phyloP scores from a whole-genome alignment of 345 rosid species.

The Dipteronia dyeriana region DNA sequence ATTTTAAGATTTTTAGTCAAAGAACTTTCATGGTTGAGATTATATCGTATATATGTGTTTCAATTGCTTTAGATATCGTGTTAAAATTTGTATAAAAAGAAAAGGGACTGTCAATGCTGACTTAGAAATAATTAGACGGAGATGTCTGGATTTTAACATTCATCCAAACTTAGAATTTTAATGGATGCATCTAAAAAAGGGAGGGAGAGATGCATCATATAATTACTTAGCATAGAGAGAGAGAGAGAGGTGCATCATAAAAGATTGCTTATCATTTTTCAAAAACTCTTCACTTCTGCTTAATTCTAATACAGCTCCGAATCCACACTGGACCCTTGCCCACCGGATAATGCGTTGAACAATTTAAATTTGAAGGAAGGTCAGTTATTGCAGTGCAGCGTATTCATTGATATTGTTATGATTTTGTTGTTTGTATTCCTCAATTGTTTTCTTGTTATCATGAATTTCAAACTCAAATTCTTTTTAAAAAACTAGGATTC shows the following conservation, averaged over 20 bases:
- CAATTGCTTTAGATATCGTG: too few relatives aligned
- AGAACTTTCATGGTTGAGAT: too few relatives aligned
- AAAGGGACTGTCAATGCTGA: too few relatives aligned
- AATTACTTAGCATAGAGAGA: background rate
- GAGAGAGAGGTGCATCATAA: background rate
- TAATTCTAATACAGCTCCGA: slow-evolving; percentile 36
- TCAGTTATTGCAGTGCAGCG: background rate
- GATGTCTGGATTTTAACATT: too few relatives aligned
- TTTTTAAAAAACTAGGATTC: background rate
- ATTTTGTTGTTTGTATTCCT: background rate
- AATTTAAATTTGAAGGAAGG: background rate
- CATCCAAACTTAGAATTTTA: too few relatives aligned
- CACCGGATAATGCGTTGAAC: slow-evolving; percentile 25
- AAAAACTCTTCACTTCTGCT: background rate
- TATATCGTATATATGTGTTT: too few relatives aligned
- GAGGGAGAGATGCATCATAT: background rate
- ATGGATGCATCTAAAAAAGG: background rate
- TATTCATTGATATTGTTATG: background rate
- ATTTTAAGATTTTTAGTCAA: too few relatives aligned
- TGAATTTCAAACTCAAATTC: background rate
- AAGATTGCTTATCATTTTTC: background rate
- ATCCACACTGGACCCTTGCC: slow-evolving; percentile 48
- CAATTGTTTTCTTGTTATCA: background rate
- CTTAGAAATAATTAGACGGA: too few relatives aligned
- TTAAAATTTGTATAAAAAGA: too few relatives aligned